A percentile compares a stretch with the other conserved stretches of the same genome.
These are phyloP conservation scores for Paraurostyla sp. DNA, from an alignment of 73 alveolate genomes.

Conservation along the genomic window DNA sequence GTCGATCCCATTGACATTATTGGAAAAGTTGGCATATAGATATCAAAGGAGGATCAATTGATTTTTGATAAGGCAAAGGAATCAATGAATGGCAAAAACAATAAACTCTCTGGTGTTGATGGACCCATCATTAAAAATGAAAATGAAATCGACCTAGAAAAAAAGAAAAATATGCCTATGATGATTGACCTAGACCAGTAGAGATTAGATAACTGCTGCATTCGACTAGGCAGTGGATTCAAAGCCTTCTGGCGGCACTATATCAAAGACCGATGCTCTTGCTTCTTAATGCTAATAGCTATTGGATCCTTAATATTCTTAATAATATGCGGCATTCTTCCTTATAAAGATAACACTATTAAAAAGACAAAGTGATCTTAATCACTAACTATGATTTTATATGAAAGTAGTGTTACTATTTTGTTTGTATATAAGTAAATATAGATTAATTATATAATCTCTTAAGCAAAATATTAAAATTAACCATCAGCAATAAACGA, in stretches of 20 bases:
- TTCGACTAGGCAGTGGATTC: background rate
- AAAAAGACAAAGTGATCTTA: too few relatives aligned
- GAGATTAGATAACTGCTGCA: background rate
- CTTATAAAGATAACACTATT: background rate
- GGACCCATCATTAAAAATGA: conserved; percentile 6
- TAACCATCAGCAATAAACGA: background rate
- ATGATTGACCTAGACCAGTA: background rate
- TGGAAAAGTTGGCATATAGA: background rate
- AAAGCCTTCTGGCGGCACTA: background rate
- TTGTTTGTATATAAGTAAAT: background rate
- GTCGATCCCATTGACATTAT: background rate
- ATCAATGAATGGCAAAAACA: background rate
- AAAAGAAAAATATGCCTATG: conserved; percentile 23
- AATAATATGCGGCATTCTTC: background rate
- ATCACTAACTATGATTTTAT: too few relatives aligned
- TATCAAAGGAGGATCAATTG: background rate
- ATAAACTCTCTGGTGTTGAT: background rate
- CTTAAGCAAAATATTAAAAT: background rate
- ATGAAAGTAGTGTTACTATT: too few relatives aligned
- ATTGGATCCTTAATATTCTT: background rate
- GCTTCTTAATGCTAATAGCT: background rate
- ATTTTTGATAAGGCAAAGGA: background rate
- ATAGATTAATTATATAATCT: background rate
- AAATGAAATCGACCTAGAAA: conserved; percentile 13
- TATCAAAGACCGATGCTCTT: conserved; percentile 7